Conservation (phyloP, 805 yeast genomes). For the Saccharomycopsis schoenii region DNA sequence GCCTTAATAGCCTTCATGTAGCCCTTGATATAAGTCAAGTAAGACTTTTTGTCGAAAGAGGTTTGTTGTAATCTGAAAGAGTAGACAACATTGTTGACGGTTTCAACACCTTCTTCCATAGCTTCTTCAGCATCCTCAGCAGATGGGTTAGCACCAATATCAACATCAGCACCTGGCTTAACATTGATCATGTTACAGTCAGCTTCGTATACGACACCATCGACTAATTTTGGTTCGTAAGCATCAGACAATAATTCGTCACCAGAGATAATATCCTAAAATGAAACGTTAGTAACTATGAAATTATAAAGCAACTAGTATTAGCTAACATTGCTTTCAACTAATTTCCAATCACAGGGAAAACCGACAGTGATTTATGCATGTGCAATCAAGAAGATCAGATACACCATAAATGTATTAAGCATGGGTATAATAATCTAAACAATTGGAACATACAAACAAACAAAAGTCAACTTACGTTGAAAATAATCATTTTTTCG, state of each 20-base stretch:
- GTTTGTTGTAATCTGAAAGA: constrained; percentile 97
- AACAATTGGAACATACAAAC: neutral
- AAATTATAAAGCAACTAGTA: neutral
- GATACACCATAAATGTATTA: neutral
- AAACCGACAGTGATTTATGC: too few species aligned
- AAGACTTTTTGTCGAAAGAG: constrained; percentile 95
- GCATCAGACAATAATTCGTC: constrained; percentile 98
- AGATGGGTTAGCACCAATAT: constrained; percentile 99
- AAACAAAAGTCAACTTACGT: constrained; percentile 3
- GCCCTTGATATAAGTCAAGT: constrained; percentile 92
- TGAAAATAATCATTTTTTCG: constrained; percentile 11
- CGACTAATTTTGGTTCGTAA: constrained; percentile 81
- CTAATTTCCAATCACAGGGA: too few species aligned
- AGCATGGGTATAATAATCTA: neutral
- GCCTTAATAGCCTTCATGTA: constrained; percentile 97
- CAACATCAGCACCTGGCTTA: constrained; percentile 78
- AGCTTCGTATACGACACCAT: constrained; percentile 90
- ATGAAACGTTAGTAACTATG: constrained; percentile 17
- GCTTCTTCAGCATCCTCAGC: constrained; percentile 90
- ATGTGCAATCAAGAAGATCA: too few species aligned
- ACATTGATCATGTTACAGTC: constrained; percentile 90
- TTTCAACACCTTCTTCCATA: constrained; percentile 74
- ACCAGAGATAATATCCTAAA: constrained; percentile 77
- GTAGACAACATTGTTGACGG: constrained; percentile 97
- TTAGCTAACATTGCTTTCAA: too few species aligned